phyloP scores from a whole-genome alignment of 768 basidiomycete genomes.

The Mycena sanguinolenta region DNA sequence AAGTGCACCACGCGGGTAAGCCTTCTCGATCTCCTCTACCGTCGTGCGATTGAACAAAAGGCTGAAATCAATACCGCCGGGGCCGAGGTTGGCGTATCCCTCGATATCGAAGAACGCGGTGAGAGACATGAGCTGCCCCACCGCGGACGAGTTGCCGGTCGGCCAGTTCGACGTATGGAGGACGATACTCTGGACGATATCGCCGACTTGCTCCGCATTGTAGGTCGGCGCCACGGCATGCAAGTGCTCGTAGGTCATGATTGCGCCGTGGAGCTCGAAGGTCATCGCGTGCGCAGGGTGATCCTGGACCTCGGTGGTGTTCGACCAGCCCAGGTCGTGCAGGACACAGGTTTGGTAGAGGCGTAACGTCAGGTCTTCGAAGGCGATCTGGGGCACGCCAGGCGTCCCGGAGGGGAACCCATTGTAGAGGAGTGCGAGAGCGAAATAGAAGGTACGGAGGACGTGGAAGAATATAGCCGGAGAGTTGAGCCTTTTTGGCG shows the following conservation, averaged over 20 bases:
- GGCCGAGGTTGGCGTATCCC: background rate
- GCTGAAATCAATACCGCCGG: background rate
- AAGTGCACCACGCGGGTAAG: background rate
- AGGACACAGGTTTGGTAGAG: background rate
- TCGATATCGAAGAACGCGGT: background rate
- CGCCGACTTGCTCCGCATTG: background rate
- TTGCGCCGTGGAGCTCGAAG: background rate
- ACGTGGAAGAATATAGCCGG: background rate
- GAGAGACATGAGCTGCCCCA: background rate
- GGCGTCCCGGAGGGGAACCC: conserved; percentile 1
- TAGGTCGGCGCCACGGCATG: conserved; percentile 1
- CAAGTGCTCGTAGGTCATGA: background rate
- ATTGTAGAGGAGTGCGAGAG: background rate
- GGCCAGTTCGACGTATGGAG: background rate
- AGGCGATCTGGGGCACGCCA: conserved; percentile 1
- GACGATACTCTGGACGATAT: background rate
- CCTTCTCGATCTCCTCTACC: conserved; percentile 4
- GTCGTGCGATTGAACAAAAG: conserved; percentile 1
- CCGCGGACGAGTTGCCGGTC: background rate
- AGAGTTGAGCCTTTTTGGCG: background rate
- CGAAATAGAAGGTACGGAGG: conserved; percentile 1
- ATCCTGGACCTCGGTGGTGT: background rate
- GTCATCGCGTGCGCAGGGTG: background rate
- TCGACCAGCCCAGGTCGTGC: background rate
- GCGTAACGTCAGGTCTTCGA: background rate